Conservation (phyloP, 106 monocot genomes). For the Hemerocallis citrina region DNA sequence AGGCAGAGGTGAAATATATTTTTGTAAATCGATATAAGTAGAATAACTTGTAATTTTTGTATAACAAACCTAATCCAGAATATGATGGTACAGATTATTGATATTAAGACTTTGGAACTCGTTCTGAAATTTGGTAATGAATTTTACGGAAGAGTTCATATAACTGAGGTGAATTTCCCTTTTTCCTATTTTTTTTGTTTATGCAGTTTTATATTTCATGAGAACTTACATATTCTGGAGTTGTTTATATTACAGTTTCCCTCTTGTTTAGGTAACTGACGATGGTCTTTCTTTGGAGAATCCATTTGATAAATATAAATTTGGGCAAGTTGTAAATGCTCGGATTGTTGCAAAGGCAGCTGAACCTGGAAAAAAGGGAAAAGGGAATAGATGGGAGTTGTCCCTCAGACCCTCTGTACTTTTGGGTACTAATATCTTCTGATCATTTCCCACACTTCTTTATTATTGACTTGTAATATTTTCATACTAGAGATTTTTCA, state of each 20-base stretch:
- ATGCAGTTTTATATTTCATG: neutral
- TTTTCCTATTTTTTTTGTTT: neutral
- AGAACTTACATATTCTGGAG: too few species aligned
- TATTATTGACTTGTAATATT: too few species aligned
- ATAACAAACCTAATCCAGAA: neutral
- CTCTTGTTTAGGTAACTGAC: constrained; percentile 43
- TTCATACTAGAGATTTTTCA: too few species aligned
- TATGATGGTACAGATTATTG: constrained; percentile 40
- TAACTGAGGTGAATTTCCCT: constrained; percentile 61
- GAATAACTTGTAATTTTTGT: neutral
- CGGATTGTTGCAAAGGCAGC: constrained; percentile 43
- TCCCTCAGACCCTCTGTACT: constrained; percentile 56
- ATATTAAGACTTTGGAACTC: constrained; percentile 63
- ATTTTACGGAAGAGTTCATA: constrained; percentile 66
- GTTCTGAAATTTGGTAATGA: constrained; percentile 62
- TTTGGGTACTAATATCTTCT: constrained; percentile 36
- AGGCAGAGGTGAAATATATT: constrained; percentile 69
- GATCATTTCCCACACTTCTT: neutral
- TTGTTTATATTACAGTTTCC: neutral
- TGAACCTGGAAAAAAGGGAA: constrained; percentile 29
- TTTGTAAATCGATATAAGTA: neutral
- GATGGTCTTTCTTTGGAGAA: constrained; percentile 26
- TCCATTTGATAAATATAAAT: constrained; percentile 45
- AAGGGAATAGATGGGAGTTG: constrained; percentile 53
- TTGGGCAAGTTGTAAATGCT: constrained; percentile 64